Conservation (phyloP, 2,329 filamentous ascomycete species). For the Ampelomyces quisqualis region DNA sequence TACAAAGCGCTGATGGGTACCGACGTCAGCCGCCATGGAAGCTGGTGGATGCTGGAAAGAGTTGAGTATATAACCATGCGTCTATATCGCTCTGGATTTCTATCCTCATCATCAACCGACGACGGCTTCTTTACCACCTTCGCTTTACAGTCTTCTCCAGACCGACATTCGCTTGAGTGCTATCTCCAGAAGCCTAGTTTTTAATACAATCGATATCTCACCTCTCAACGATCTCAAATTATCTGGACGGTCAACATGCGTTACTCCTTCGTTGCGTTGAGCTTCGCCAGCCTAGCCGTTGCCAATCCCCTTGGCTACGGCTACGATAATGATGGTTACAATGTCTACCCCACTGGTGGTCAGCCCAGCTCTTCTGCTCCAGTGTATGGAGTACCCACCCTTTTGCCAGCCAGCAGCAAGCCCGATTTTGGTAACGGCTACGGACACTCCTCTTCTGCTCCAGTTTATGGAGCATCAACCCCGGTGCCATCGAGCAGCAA, state of each 20-base stretch:
- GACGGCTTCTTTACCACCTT: constrained; percentile 30
- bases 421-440: too few relatives aligned
- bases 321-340: constrained; percentile 12
- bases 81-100: constrained; percentile 11
- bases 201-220: constrained; percentile 19
- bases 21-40: constrained; percentile 31
- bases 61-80: constrained; percentile 32
- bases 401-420: too few relatives aligned
- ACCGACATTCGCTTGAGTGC: constrained; percentile 37
- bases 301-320: constrained; percentile 31
- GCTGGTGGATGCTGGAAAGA: constrained; percentile 14
- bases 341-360: constrained; percentile 17
- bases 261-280: constrained; percentile 32
- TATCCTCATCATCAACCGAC: constrained; percentile 26
- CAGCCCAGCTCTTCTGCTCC: constrained; percentile 1
- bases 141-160: constrained; percentile 30
- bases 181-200: constrained; percentile 28
- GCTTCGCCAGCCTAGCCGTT: constrained; percentile 33
- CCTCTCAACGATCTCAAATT: constrained; percentile 3
- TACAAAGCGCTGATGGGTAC: constrained; percentile 24
- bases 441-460: neutral
- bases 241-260: constrained; percentile 32
- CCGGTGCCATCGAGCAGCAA: constrained; percentile 4
- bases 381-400: neutral
- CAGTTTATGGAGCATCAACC: neutral